A percentile compares a stretch with the other conserved stretches of the same genome.
Evolutionary conservation across 257 asterid species (phyloP).

Genomic region (Verbascum thapsus): DNA sequence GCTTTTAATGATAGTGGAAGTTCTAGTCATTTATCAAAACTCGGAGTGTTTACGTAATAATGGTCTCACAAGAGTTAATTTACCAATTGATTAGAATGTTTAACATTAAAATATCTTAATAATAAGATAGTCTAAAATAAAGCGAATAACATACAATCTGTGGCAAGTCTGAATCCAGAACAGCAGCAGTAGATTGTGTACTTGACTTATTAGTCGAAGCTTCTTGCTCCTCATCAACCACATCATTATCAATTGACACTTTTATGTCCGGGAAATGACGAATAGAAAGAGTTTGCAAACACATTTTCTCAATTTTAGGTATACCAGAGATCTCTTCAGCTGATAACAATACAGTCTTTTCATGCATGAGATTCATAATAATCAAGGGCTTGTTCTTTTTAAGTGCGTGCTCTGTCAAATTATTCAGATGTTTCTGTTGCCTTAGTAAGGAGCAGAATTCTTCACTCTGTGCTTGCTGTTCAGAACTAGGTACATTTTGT

Average conservation of each 20-base stretch:
- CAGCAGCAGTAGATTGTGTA: constrained; percentile 35
- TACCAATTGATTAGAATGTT: background rate
- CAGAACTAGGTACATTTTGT: constrained; percentile 40
- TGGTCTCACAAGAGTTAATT: too few species aligned
- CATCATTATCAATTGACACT: constrained; percentile 43
- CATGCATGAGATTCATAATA: constrained; percentile 72
- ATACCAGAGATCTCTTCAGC: constrained; percentile 56
- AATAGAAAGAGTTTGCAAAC: constrained; percentile 69
- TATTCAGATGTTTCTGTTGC: constrained; percentile 65
- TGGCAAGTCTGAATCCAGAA: constrained; percentile 66
- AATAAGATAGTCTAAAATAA: background rate
- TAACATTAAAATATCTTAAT: too few species aligned
- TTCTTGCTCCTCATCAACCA: constrained; percentile 45
- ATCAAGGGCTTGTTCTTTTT: constrained; percentile 79
- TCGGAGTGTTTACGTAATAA: too few species aligned
- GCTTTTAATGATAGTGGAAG: too few species aligned
- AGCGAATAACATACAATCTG: constrained; percentile 59
- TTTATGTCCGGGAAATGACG: constrained; percentile 43
- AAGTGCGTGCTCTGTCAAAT: constrained; percentile 81
- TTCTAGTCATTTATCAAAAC: too few species aligned
- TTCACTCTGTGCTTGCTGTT: constrained; percentile 45
- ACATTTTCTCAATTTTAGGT: constrained; percentile 62
- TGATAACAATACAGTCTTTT: constrained; percentile 55
- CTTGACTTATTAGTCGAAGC: constrained; percentile 50
- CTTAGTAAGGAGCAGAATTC: constrained; percentile 48